Evolutionary conservation across 1,139 yeast species (phyloP).

Genomic region (Hyphopichia wangnamkhiaoensis): DNA sequence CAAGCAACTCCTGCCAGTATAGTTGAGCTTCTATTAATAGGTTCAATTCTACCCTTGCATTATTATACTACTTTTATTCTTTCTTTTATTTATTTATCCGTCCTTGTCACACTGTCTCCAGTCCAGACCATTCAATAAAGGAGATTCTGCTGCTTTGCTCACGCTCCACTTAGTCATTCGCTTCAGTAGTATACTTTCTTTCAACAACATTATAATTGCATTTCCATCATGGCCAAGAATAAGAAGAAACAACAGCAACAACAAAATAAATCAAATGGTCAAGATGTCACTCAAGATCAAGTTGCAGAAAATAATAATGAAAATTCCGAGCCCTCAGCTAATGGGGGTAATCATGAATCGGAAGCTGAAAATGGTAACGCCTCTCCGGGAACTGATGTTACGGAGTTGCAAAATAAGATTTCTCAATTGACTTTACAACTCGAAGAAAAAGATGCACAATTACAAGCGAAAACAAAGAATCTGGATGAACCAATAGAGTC

Average conservation of each 20-base stretch:
- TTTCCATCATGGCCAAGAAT: slow-evolving; percentile 28
- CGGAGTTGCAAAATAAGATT: slow-evolving; percentile 18
- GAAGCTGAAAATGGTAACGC: background rate
- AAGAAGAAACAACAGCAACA: slow-evolving; percentile 22
- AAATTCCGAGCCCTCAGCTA: background rate
- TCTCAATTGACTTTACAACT: slow-evolving; percentile 20
- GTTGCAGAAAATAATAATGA: background rate
- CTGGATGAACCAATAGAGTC: slow-evolving; percentile 4
- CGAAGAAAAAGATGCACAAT: slow-evolving; percentile 12
- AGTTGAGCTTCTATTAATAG: no score
- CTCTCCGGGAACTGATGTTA: background rate
- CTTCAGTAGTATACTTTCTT: background rate
- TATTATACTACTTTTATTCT: no score
- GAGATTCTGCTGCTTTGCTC: no score
- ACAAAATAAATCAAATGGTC: background rate
- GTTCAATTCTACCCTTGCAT: no score
- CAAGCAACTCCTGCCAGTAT: no score
- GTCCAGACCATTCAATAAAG: no score
- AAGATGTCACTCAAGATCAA: slow-evolving; percentile 5
- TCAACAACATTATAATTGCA: background rate
- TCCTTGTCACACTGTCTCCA: no score
- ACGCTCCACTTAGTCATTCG: no score
- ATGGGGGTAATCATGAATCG: background rate
- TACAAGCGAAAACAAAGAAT: slow-evolving; percentile 5
- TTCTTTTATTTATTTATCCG: no score